phyloP scores from a whole-genome alignment of 257 asterid genomes.

The Petrea volubilis region DNA sequence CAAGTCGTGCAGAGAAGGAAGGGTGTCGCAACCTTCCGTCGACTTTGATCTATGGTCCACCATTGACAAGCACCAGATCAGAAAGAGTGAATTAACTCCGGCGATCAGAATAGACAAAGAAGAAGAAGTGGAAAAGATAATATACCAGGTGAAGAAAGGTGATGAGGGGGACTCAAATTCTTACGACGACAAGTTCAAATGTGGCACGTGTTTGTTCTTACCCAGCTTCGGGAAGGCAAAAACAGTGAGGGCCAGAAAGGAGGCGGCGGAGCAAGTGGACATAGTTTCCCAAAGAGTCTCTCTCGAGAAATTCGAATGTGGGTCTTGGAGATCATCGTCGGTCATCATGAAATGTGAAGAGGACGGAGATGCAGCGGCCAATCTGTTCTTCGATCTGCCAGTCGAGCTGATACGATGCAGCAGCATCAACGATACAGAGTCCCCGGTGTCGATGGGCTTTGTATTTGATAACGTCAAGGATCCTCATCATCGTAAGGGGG shows the following conservation, averaged over 20 bases:
- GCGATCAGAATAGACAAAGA: neutral
- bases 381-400: conserved; percentile 78
- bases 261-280: conserved; percentile 13
- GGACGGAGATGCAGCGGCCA: conserved; percentile 33
- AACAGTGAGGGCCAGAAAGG: conserved; percentile 44
- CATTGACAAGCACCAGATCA: neutral
- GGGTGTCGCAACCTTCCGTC: conserved; percentile 51
- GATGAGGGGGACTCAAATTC: neutral
- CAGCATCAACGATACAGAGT: conserved; percentile 46
- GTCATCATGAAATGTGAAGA: conserved; percentile 44
- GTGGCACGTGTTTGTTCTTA: conserved; percentile 78
- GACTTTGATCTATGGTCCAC: conserved; percentile 54
- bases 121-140: neutral
- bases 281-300: conserved; percentile 62
- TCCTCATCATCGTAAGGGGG: conserved; percentile 48
- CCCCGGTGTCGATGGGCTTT: conserved; percentile 67
- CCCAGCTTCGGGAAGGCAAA: conserved; percentile 69
- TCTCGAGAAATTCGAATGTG: conserved; percentile 82
- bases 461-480: conserved; percentile 47
- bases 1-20: conserved; percentile 79
- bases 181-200: conserved; percentile 53
- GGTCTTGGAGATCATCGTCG: conserved; percentile 75
- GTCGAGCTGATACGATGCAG: conserved; percentile 65
- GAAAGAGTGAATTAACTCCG: conserved; percentile 5
- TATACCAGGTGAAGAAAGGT: neutral